Evolutionary conservation across 176 grass and related monocot genomes (phyloP), one percentile per base, ranked within the genome.

Genomic region (Carex littledalei): DNA sequence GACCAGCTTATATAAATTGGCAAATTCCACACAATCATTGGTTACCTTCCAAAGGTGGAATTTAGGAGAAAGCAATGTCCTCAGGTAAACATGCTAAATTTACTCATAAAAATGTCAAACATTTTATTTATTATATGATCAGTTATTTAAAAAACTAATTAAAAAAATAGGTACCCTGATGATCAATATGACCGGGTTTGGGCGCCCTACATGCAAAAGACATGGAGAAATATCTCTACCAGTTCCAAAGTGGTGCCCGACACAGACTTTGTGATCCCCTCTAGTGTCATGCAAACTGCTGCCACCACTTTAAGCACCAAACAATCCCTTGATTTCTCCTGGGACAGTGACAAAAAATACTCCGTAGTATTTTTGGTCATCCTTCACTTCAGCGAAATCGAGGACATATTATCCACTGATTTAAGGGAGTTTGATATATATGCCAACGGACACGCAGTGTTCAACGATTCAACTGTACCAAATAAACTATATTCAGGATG

Each of bases 1-100:
- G 77, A 21, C 2, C 22, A 20, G 0, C 55, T 59, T 90, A 61
- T 90, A 93, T 67, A 41, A 67, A 77, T 39, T 16, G 24, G 57
- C 52, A 17, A 93, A 87, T 82, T 52, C 76, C 63, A 88, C 67
- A 31, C 88, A 87, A 55, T 88, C 81, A 0, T 58, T 88, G 17
- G 56, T 77, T 11, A 9, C 54, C 58, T 59, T 53, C 13, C 24
- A 62, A 17, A 81, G 3, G 39, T 3, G 0, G n/a, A 35, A 37
- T 68, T 63, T 76, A 37, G 67, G 53, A 24, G 85, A 32, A 78
- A 85, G 39, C 57, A 35, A 79, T 87, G 15, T 13, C 35, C 78
- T 21, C 61, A 85, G 65, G 81, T 85, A 15, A 74, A 22, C 43
- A 52, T 14, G 70, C 41, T 72, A 84, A 72, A 78, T 82, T 43